Evolutionary conservation across 371 early-diverging fungal genomes (phyloP), one percentile per base, ranked within the genome.

Genomic region (Sporodiniella umbellata): DNA sequence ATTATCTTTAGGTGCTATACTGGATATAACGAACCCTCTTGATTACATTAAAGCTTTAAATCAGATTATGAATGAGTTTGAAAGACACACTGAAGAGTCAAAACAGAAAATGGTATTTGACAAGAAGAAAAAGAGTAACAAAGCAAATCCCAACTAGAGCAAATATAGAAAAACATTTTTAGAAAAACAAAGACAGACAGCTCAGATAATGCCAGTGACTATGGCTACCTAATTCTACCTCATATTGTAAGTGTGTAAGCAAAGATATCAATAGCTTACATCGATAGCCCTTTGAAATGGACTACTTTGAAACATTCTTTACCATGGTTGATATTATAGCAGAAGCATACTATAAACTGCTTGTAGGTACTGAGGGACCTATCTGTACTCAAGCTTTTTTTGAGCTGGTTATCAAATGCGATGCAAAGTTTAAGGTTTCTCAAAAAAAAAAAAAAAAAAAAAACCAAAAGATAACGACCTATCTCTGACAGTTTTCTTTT

Each of bases 41-140:
- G 86, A 86, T 57, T 86, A 81, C 49, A 71, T 84, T 3, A 84
- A 81, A 43, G 83, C 86, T 10, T 58, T 85, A 14, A 71, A 55
- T 25, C 79, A 83, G 8, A 62, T 84, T 18, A 66, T 85, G 38
- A 70, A 52, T 42, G 86, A 86, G 54, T 86, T 74, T 54, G 80
- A 80, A 38, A 64, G 62, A 46, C 66, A 78, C 39, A 75, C 74
- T 35, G 80, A 80, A 17, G 64, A 68, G 28, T 64, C 76, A 7
- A 75, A 67, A 30, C 76, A 74, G 33, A 80, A 80, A 47, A 75
- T 80, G 80, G 79, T 76, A 61, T 40, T n/a, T 46, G 18, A 12
- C 1, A 31, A 10, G n/a, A n/a, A n/a, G 30, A 28, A 10, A 28
- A 28, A 28, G 4, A 28, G 10, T 28, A 7, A 7, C 30, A 28